A percentile compares a stretch with the other conserved stretches of the same genome.
Evolutionary conservation across 495 filamentous ascomycete genomes (phyloP).

Genomic region (Aspergillus steynii): DNA sequence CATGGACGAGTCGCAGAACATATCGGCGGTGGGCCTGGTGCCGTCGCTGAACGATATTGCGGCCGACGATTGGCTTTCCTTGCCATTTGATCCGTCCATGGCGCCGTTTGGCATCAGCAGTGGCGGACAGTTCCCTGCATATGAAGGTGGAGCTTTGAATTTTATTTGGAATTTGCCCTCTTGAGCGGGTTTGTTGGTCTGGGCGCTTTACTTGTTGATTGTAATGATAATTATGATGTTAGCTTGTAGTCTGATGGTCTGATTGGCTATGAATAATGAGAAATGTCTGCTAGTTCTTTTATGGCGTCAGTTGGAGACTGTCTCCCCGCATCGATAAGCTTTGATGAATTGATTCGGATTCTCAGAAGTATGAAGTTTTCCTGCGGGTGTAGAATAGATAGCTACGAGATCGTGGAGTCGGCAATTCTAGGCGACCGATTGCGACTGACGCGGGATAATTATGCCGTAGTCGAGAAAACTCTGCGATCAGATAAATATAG

Average conservation of each 20-base stretch:
- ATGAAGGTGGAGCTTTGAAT: conserved; percentile 50
- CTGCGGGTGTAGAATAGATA: too few species aligned
- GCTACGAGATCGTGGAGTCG: too few species aligned
- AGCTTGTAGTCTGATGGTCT: not conserved
- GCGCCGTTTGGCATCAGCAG: conserved; percentile 51
- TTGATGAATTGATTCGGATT: too few species aligned
- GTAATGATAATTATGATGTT: not conserved
- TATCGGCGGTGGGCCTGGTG: conserved; percentile 36
- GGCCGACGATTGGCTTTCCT: conserved; percentile 53
- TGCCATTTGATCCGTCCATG: conserved; percentile 56
- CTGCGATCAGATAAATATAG: not conserved
- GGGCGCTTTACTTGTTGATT: not conserved
- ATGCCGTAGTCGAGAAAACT: too few species aligned
- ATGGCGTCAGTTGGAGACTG: not conserved
- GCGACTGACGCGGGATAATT: too few species aligned
- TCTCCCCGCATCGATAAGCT: not conserved
- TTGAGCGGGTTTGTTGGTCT: conserved; percentile 14
- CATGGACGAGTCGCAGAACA: conserved; percentile 23
- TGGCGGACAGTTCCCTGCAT: conserved; percentile 47
- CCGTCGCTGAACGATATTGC: conserved; percentile 39
- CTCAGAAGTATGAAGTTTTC: too few species aligned
- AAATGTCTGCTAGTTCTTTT: not conserved
- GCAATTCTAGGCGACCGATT: too few species aligned
- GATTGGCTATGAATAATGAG: not conserved
- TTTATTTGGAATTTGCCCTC: conserved; percentile 55